A percentile compares a stretch with the other conserved stretches of the same genome.
phyloP scores from a whole-genome alignment of 306 rosid genomes.

The Prunus davidiana region DNA sequence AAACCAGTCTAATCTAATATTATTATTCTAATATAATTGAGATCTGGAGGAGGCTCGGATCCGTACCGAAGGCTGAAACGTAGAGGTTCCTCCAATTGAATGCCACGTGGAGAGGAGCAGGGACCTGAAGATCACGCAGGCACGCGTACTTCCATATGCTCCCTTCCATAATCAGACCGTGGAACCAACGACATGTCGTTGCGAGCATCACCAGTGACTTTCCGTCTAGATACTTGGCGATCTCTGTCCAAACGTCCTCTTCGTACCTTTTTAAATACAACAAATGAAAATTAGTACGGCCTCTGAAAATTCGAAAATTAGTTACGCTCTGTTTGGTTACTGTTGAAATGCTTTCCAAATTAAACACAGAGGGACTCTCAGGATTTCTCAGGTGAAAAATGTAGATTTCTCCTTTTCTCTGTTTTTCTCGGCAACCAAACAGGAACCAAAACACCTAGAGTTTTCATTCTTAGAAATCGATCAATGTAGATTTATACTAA shows the following conservation, averaged over 20 bases:
- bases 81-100: slow-evolving; percentile 74
- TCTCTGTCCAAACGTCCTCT: slow-evolving; percentile 90
- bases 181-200: slow-evolving; percentile 78
- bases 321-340: slow-evolving; percentile 2
- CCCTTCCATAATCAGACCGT: slow-evolving; percentile 61
- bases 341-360: not conserved
- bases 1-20: not conserved
- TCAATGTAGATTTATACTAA: not conserved
- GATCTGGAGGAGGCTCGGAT: not conserved
- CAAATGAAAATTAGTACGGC: not conserved
- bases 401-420: not conserved
- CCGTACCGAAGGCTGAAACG: slow-evolving; percentile 68
- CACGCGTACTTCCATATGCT: slow-evolving; percentile 74
- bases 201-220: slow-evolving; percentile 81
- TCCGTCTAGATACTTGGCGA: slow-evolving; percentile 76
- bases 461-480: not conserved
- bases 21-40: not conserved
- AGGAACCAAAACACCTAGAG: not conserved
- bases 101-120: slow-evolving; percentile 52
- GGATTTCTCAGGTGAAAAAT: not conserved
- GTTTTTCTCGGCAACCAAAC: slow-evolving; percentile 9
- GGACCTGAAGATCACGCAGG: slow-evolving; percentile 86
- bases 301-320: not conserved
- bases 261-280: slow-evolving; percentile 54
- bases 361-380: not conserved